Conservation (phyloP, 1,284 basidiomycete genomes). For the Papiliotrema terrestris region DNA sequence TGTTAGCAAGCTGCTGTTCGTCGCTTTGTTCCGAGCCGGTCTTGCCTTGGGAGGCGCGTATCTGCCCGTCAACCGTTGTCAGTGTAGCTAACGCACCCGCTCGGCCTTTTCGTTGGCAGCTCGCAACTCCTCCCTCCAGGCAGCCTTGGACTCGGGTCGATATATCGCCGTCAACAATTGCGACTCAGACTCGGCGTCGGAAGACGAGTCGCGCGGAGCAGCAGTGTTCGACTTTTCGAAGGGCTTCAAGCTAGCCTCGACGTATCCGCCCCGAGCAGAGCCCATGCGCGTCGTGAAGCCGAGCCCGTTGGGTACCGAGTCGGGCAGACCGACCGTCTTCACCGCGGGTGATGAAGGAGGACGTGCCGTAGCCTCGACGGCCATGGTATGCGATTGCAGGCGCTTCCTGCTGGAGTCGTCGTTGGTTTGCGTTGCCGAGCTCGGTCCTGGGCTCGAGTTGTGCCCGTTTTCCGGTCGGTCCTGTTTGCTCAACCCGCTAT, state of each 20-base stretch:
- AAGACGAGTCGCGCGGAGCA: too few species aligned
- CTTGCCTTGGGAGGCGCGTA: not conserved
- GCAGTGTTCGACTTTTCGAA: too few species aligned
- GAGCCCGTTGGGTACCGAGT: constrained; percentile 2
- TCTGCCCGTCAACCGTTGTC: constrained; percentile 4
- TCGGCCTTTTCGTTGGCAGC: constrained; percentile 47
- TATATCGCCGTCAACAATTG: constrained; percentile 75
- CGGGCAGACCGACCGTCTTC: constrained; percentile 20
- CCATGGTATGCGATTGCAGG: constrained; percentile 11
- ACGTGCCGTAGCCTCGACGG: constrained; percentile 13
- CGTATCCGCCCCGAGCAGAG: too few species aligned
- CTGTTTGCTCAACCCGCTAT: too few species aligned
- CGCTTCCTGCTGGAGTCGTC: not conserved
- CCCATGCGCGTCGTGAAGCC: not conserved
- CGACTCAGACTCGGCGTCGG: constrained; percentile 28
- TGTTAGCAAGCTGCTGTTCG: constrained; percentile 37
- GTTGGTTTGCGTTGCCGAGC: too few species aligned
- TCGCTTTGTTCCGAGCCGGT: constrained; percentile 14
- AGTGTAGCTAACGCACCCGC: constrained; percentile 19
- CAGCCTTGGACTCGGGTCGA: constrained; percentile 72
- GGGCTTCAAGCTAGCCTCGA: too few species aligned
- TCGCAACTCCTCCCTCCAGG: constrained; percentile 68
- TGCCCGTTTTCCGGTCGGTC: too few species aligned
- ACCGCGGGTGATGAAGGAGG: constrained; percentile 38
- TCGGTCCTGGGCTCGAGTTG: too few species aligned